Evolutionary conservation across 306 rosid genomes (phyloP).

Genomic region (Trifolium fragiferum): DNA sequence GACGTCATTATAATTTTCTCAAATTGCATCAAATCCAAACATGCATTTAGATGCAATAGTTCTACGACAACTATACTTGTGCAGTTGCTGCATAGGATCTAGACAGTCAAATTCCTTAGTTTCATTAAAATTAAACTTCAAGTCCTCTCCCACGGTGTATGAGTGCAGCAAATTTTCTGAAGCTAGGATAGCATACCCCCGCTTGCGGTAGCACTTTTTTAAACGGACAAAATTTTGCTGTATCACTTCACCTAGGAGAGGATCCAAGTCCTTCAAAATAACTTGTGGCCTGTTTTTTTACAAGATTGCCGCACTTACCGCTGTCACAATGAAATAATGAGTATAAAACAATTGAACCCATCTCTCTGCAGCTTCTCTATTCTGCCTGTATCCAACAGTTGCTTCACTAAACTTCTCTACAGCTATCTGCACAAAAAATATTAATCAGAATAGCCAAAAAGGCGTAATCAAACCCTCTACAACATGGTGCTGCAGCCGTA

Average conservation of each 20-base stretch:
- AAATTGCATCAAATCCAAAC: neutral
- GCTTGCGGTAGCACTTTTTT: neutral
- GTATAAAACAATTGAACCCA: constrained; percentile 92
- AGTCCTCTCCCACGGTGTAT: neutral
- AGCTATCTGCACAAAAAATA: constrained; percentile 52
- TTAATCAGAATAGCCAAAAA: neutral
- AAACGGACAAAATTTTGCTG: neutral
- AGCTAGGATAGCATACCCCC: neutral
- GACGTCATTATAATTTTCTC: neutral
- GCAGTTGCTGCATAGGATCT: neutral
- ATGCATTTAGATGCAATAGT: neutral
- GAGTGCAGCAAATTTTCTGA: neutral
- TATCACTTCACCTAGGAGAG: neutral
- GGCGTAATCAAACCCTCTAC: neutral
- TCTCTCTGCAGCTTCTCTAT: constrained; percentile 72
- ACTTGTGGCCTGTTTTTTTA: neutral
- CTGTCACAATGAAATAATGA: constrained; percentile 72
- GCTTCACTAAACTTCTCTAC: constrained; percentile 97
- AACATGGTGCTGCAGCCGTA: neutral
- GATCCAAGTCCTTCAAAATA: neutral
- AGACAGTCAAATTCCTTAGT: neutral
- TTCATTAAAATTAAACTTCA: neutral
- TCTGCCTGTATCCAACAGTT: constrained; percentile 82
- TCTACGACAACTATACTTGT: neutral
- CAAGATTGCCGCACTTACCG: constrained; percentile 62